A percentile compares a stretch with the other conserved stretches of the same genome.
Evolutionary conservation across 768 basidiomycete genomes (phyloP).

Genomic region (Pluteus cervinus): DNA sequence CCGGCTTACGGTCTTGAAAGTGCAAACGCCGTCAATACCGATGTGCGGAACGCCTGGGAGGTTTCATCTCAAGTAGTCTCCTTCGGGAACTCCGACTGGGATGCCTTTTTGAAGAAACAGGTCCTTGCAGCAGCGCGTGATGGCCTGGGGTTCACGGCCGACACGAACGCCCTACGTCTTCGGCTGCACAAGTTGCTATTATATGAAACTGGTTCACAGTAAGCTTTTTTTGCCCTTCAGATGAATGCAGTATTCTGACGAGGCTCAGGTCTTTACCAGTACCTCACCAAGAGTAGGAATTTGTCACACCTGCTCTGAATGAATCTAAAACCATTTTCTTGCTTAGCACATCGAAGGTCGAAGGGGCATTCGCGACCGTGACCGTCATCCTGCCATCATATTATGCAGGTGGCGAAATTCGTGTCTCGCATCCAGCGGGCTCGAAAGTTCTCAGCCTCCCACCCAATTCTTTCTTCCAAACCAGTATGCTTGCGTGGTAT

Average conservation of each 20-base stretch:
- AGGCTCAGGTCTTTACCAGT: too few species aligned
- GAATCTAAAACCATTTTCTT: not conserved
- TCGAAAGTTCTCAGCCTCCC: conserved; percentile 30
- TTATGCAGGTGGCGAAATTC: conserved; percentile 40
- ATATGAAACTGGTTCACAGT: conserved; percentile 46
- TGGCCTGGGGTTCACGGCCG: conserved; percentile 27
- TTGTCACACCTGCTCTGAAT: not conserved
- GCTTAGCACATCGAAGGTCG: conserved; percentile 36
- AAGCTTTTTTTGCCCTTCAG: conserved; percentile 13
- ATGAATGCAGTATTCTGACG: conserved; percentile 19
- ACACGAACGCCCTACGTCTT: conserved; percentile 21
- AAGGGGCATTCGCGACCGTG: conserved; percentile 47
- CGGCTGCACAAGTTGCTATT: conserved; percentile 43
- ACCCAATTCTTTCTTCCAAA: conserved; percentile 21
- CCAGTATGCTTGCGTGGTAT: conserved; percentile 43
- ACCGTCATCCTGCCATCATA: conserved; percentile 40
- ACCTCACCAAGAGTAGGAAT: conserved; percentile 37
- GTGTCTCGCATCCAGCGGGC: conserved; percentile 30
- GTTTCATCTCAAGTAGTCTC: conserved; percentile 32
- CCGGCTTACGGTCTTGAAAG: conserved; percentile 42
- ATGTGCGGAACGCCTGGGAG: conserved; percentile 46
- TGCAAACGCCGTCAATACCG: conserved; percentile 34
- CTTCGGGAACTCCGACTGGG: conserved; percentile 38
- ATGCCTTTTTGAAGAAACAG: conserved; percentile 20
- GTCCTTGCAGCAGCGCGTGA: conserved; percentile 25